Conservation (phyloP, 441 rosid species). For the Gossypium schwendimanii region DNA sequence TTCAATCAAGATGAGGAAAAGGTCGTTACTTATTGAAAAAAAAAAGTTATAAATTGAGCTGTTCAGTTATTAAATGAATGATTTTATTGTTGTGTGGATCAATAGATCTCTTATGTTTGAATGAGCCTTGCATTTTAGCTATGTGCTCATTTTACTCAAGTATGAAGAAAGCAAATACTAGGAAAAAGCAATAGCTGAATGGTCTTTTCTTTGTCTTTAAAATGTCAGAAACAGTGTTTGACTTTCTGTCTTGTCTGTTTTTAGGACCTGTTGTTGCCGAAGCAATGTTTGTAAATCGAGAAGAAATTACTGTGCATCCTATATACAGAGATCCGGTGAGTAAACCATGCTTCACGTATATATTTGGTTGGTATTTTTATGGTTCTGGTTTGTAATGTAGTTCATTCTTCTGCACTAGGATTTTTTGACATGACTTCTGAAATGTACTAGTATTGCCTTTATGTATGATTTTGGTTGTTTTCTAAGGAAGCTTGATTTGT, state of each 20-base stretch:
- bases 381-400: neutral
- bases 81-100: neutral
- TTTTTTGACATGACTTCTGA: neutral
- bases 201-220: neutral
- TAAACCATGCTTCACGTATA: constrained; percentile 15
- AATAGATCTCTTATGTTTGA: neutral
- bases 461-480: neutral
- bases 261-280: constrained; percentile 93
- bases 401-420: neutral
- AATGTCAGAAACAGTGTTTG: neutral
- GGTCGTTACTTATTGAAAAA: neutral
- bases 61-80: constrained; percentile 4
- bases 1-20: neutral
- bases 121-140: neutral
- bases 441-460: neutral
- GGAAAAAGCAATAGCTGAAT: neutral
- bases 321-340: constrained; percentile 93
- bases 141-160: neutral
- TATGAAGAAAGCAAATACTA: neutral
- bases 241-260: constrained; percentile 12
- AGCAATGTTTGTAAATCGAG: constrained; percentile 91
- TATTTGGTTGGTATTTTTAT: neutral
- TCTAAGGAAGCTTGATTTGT: neutral
- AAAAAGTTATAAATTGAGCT: neutral
- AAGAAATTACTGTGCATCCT: constrained; percentile 79